Conservation (phyloP, 257 asterid species). For the Plantago elongata region DNA sequence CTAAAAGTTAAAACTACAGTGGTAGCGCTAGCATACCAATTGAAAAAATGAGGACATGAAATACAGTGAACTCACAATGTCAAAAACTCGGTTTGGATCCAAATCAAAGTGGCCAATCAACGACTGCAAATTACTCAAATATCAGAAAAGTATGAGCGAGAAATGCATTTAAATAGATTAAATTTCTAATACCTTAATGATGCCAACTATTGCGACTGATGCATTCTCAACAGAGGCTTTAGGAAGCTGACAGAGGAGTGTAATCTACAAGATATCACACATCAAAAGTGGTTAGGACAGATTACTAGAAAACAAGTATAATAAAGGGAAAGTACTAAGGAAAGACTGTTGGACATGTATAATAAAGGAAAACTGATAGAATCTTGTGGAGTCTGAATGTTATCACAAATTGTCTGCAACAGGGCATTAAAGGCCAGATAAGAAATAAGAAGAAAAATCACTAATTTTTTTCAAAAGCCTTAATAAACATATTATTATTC, state of each 20-base stretch:
- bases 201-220: conserved; percentile 82
- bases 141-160: conserved; percentile 25
- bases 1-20: conserved; percentile 12
- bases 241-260: conserved; percentile 91
- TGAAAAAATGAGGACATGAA: conserved; percentile 10
- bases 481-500: too few species aligned
- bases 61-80: conserved; percentile 65
- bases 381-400: too few species aligned
- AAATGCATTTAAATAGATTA: conserved; percentile 15
- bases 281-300: conserved; percentile 12
- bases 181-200: conserved; percentile 60
- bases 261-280: conserved; percentile 51
- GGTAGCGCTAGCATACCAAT: conserved; percentile 4
- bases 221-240: conserved; percentile 56
- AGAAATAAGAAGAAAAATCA: too few species aligned
- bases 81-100: conserved; percentile 98
- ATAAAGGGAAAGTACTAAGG: background rate
- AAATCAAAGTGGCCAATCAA: conserved; percentile 97
- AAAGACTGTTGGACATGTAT: background rate
- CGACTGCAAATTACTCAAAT: conserved; percentile 56
- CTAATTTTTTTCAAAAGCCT: too few species aligned
- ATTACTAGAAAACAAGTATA: background rate
- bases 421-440: too few species aligned
- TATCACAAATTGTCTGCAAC: too few species aligned
- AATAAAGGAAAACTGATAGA: too few species aligned